Conservation (phyloP, 108 stramenopile species). For the Parmales sp. region DNA sequence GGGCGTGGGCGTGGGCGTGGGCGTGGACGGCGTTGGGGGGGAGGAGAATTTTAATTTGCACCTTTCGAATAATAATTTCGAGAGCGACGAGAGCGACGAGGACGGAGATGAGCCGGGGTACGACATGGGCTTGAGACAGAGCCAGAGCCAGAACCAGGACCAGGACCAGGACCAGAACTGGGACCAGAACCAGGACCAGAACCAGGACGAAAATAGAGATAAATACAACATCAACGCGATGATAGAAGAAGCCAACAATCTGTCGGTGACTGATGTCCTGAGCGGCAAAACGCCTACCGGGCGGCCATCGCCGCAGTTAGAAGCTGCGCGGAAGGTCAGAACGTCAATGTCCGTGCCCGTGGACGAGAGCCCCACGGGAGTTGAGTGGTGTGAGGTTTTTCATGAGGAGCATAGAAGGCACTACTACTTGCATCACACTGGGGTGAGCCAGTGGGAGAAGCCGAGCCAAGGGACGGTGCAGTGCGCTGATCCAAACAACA, state of each 20-base stretch:
- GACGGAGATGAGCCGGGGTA: no score
- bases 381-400: not conserved
- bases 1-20: no score
- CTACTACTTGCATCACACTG: slow-evolving; percentile 7
- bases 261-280: not conserved
- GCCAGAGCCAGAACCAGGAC: no score
- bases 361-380: not conserved
- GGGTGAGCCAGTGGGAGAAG: slow-evolving; percentile 9
- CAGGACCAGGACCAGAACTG: no score
- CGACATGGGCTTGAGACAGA: no score
- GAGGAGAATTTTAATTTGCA: no score
- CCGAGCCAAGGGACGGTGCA: not conserved
- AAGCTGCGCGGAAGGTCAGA: not conserved
- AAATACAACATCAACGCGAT: not conserved
- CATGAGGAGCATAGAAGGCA: not conserved
- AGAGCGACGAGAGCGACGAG: no score
- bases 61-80: no score
- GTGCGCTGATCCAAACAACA: not conserved
- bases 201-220: not conserved
- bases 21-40: no score
- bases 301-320: not conserved
- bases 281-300: not conserved
- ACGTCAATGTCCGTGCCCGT: not conserved
- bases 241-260: not conserved
- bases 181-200: no score